phyloP scores from a whole-genome alignment of 2,329 filamentous ascomycete species.

The Claviceps cyperi region DNA sequence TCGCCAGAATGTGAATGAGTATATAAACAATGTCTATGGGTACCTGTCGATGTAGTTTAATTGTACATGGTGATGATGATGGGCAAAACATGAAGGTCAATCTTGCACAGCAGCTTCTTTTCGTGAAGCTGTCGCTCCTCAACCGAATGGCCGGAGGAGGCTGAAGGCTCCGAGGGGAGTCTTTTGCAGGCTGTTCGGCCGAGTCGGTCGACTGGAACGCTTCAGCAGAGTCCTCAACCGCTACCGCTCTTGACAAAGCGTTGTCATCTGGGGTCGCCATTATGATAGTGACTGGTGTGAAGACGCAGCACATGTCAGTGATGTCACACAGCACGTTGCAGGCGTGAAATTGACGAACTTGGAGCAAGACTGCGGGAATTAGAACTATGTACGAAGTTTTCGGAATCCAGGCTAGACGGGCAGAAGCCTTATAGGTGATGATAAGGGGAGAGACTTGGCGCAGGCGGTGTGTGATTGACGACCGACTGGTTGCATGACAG shows the following conservation, averaged over 20 bases:
- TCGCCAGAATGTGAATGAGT: not conserved
- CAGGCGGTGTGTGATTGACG: too few species aligned
- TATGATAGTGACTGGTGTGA: too few species aligned
- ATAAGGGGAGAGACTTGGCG: too few species aligned
- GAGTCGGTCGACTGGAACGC: not conserved
- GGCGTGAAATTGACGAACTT: too few species aligned
- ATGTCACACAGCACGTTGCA: too few species aligned
- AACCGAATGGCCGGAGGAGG: not conserved
- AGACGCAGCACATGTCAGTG: too few species aligned
- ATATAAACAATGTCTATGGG: not conserved
- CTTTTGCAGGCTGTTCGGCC: not conserved
- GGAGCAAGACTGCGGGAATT: too few species aligned
- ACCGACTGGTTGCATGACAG: too few species aligned
- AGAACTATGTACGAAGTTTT: too few species aligned
- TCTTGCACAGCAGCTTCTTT: constrained; percentile 21
- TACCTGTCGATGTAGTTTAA: constrained; percentile 39
- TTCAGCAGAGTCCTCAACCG: not conserved
- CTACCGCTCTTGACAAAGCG: not conserved
- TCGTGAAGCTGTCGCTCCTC: constrained; percentile 10
- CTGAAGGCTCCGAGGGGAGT: not conserved
- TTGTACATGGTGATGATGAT: constrained; percentile 46
- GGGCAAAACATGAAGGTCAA: constrained; percentile 26
- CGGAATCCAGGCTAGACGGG: too few species aligned
- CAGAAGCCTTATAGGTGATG: too few species aligned
- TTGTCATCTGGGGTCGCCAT: not conserved